These are phyloP conservation scores for Suillus cothurnatus DNA, from an alignment of 768 basidiomycete genomes.

Conservation along the genomic window DNA sequence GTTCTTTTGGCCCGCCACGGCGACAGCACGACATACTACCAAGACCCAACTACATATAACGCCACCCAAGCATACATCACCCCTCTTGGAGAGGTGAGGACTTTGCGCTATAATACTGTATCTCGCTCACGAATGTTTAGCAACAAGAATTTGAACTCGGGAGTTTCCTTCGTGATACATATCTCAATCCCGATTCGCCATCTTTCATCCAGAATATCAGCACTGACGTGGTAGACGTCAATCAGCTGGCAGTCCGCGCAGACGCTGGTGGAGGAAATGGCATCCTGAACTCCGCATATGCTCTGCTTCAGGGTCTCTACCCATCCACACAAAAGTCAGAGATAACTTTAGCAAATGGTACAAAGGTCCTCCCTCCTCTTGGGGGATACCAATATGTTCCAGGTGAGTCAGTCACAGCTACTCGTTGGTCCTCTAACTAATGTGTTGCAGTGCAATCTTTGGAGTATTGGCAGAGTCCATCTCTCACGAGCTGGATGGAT, in stretches of 20 bases:
- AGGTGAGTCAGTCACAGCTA: conserved; percentile 20
- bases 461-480: conserved; percentile 58
- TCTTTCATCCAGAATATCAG: neutral
- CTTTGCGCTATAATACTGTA: neutral
- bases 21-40: conserved; percentile 63
- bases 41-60: conserved; percentile 66
- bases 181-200: neutral
- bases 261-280: neutral
- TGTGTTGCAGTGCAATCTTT: conserved; percentile 67
- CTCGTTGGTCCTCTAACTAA: conserved; percentile 50
- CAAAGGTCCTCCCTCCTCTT: conserved; percentile 14
- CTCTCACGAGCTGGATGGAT: conserved; percentile 77
- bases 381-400: conserved; percentile 24
- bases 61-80: conserved; percentile 60
- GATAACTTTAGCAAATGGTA: conserved; percentile 21
- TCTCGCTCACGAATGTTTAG: conserved; percentile 34
- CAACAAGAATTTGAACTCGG: conserved; percentile 66
- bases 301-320: conserved; percentile 19
- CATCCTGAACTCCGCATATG: neutral
- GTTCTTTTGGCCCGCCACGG: conserved; percentile 74
- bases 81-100: conserved; percentile 63
- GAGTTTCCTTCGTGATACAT: conserved; percentile 39
- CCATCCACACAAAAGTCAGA: conserved; percentile 16
- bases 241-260: neutral
- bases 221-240: neutral